phyloP scores from a whole-genome alignment of 306 rosid species.

The Prunus persica region Prunus_persica_NCBIv2 NC_034009.1:34280001-34280500 shows the following conservation, averaged over 20 bases:
- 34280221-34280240: conserved; percentile 40
- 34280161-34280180: conserved; percentile 68
- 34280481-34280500: neutral
- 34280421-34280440: neutral
- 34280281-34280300: conserved; percentile 79
- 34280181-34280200: conserved; percentile 47
- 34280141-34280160: conserved; percentile 55
- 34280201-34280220: conserved; percentile 60
- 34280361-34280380: conserved; percentile 59
- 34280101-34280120: conserved; percentile 64
- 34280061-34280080: conserved; percentile 69
- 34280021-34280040: conserved; percentile 77
- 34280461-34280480: conserved; percentile 3
- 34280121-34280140: conserved; percentile 52
- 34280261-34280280: conserved; percentile 80
- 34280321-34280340: conserved; percentile 62
- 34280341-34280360: conserved; percentile 70
- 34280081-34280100: conserved; percentile 71
- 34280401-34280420: conserved; percentile 59
- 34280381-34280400: conserved; percentile 46
- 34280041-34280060: conserved; percentile 72
- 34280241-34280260: conserved; percentile 82
- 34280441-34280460: neutral
- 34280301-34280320: conserved; percentile 52
- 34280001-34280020: conserved; percentile 85